A percentile compares a stretch with the other conserved stretches of the same genome.
Evolutionary conservation across 2,329 filamentous ascomycete genomes (phyloP).

Genomic region (Shiraia bambusicola): DNA sequence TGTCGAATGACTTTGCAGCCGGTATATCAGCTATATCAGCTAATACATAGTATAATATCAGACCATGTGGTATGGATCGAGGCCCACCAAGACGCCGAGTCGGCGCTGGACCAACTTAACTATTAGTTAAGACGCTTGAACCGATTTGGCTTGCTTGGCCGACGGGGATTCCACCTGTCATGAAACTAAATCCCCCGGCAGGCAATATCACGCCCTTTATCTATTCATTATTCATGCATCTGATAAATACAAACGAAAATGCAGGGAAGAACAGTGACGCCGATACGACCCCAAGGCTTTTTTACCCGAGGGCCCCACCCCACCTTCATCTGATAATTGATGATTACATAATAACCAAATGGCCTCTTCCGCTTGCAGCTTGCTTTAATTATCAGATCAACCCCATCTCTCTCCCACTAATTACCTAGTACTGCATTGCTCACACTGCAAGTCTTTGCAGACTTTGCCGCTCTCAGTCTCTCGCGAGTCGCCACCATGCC

Average conservation of each 20-base stretch:
- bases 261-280: too few relatives aligned
- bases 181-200: conserved; percentile 11
- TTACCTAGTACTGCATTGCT: conserved; percentile 1
- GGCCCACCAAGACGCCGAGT: conserved; percentile 15
- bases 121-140: conserved; percentile 23
- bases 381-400: conserved; percentile 9
- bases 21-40: too few relatives aligned
- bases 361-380: conserved; percentile 1
- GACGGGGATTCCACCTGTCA: conserved; percentile 2
- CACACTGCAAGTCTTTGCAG: conserved; percentile 3
- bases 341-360: too few relatives aligned
- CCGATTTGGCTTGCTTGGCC: conserved; percentile 27
- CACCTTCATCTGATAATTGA: too few relatives aligned
- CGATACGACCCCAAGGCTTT: too few relatives aligned
- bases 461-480: too few relatives aligned
- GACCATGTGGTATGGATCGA: conserved; percentile 38
- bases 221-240: too few relatives aligned
- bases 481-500: conserved; percentile 57
- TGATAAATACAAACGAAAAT: too few relatives aligned
- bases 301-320: too few relatives aligned
- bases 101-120: conserved; percentile 18
- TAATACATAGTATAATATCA: too few relatives aligned
- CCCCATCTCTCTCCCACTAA: too few relatives aligned
- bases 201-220: neutral
- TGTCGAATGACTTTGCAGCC: conserved; percentile 10